Evolutionary conservation across 2,329 filamentous ascomycete species (phyloP), one percentile per base, ranked within the genome.

Genomic region (Lecanosticta acicola): DNA sequence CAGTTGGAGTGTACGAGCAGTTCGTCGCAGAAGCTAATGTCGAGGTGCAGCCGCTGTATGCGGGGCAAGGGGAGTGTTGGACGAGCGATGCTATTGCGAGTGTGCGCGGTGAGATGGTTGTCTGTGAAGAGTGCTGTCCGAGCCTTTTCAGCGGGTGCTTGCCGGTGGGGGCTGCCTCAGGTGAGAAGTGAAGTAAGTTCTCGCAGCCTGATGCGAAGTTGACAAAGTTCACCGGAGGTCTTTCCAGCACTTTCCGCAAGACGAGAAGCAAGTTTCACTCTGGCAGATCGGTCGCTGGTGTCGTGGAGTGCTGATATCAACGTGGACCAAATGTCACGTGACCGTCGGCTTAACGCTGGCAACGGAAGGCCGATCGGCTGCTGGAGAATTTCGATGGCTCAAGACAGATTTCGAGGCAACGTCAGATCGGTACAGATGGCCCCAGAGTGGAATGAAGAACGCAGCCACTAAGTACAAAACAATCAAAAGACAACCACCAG

Each of bases 401-500:
- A n/a, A n/a, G n/a, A n/a, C n/a, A n/a, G n/a, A n/a, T n/a, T n/a
- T n/a, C n/a, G n/a, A n/a, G n/a, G n/a, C n/a, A n/a, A n/a, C n/a
- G n/a, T n/a, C n/a, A n/a, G n/a, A n/a, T n/a, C n/a, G n/a, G n/a
- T n/a, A n/a, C n/a, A n/a, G n/a, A n/a, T n/a, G n/a, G n/a, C n/a
- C n/a, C n/a, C n/a, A n/a, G n/a, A n/a, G n/a, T n/a, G n/a, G n/a
- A n/a, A n/a, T n/a, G n/a, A n/a, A n/a, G 32, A 39, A 49, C 39
- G 20, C 19, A 39, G 39, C 47, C 52, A 32, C 49, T 47, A 29
- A 33, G 14, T 41, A 40, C 32, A 45, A 55, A 53, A 43, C 17
- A 37, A 41, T 34, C 44, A 42, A 50, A 41, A 50, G 42, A 50
- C 43, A 50, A 44, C 51, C 51, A 40, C 49, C 49, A 37, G 41